A percentile compares a stretch with the other conserved stretches of the same genome.
phyloP scores from a whole-genome alignment of 345 rosid species.

The Balakata baccata region DNA sequence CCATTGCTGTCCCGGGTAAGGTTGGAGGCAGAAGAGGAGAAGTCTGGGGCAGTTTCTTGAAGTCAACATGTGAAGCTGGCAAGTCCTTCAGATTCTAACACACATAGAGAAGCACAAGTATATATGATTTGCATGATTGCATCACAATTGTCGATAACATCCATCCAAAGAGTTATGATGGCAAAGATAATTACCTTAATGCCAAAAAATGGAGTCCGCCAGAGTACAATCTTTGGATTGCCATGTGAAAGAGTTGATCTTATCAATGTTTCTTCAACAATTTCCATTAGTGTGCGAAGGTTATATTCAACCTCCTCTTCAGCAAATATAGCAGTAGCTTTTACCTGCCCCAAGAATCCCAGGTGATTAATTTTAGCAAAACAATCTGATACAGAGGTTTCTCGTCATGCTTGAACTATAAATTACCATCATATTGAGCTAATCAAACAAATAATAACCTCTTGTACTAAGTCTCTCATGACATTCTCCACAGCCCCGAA shows the following conservation, averaged over 20 bases:
- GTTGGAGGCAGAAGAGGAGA: constrained; percentile 23
- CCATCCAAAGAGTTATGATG: not conserved
- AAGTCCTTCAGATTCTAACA: constrained; percentile 48
- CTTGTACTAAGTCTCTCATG: constrained; percentile 49
- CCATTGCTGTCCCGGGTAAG: constrained; percentile 34
- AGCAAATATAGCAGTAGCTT: constrained; percentile 51
- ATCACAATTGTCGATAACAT: not conserved
- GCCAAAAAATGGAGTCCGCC: constrained; percentile 76
- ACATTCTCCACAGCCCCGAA: constrained; percentile 67
- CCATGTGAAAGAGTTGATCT: constrained; percentile 27
- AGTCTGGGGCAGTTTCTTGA: constrained; percentile 48
- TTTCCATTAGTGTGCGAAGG: constrained; percentile 35
- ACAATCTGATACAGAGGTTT: constrained; percentile 4
- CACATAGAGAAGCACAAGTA: constrained; percentile 11
- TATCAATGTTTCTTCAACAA: constrained; percentile 40
- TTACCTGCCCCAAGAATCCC: constrained; percentile 47
- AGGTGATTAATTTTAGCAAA: constrained; percentile 9
- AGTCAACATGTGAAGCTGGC: constrained; percentile 58
- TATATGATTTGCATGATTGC: not conserved
- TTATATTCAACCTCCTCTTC: constrained; percentile 81
- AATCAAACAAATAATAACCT: constrained; percentile 41
- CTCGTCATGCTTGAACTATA: constrained; percentile 15
- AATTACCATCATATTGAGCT: constrained; percentile 1
- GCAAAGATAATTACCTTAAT: constrained; percentile 41
- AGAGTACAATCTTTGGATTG: constrained; percentile 32